Conservation (phyloP, 2,329 filamentous ascomycete species). For the Calonectria ilicicola region DNA sequence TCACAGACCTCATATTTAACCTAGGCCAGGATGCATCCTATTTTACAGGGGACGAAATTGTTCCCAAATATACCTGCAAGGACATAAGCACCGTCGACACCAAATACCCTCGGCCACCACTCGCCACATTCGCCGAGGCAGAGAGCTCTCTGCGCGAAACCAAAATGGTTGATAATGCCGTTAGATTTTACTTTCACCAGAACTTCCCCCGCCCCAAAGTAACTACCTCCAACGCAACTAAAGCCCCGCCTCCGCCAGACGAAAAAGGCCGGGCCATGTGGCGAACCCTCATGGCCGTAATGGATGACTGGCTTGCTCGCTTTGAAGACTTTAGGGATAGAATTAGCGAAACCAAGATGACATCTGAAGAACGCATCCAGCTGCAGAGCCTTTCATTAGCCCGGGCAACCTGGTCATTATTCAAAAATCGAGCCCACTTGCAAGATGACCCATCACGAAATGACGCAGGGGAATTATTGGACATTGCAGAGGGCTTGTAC, state of each 20-base stretch:
- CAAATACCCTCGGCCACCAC: background rate
- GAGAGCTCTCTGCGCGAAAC: background rate
- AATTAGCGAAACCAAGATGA: background rate
- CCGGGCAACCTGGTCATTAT: background rate
- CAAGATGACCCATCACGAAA: background rate
- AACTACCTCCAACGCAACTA: background rate
- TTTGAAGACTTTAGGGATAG: background rate
- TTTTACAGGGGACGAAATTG: background rate
- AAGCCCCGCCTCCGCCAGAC: background rate
- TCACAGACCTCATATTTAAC: background rate
- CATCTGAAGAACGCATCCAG: background rate
- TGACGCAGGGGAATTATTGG: background rate
- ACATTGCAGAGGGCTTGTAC: background rate
- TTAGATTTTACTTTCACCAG: background rate
- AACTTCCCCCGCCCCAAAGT: background rate
- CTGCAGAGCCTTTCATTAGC: background rate
- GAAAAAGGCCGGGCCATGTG: background rate
- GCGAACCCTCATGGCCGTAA: background rate
- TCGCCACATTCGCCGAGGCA: background rate
- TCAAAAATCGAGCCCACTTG: background rate
- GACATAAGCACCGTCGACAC: background rate
- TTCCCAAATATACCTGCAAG: background rate
- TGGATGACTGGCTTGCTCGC: background rate
- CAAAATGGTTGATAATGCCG: background rate
- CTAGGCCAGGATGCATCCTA: background rate